Evolutionary conservation across 2,329 filamentous ascomycete genomes (phyloP), one percentile per base, ranked within the genome.

Genomic region (Pleoardoris graminearum): DNA sequence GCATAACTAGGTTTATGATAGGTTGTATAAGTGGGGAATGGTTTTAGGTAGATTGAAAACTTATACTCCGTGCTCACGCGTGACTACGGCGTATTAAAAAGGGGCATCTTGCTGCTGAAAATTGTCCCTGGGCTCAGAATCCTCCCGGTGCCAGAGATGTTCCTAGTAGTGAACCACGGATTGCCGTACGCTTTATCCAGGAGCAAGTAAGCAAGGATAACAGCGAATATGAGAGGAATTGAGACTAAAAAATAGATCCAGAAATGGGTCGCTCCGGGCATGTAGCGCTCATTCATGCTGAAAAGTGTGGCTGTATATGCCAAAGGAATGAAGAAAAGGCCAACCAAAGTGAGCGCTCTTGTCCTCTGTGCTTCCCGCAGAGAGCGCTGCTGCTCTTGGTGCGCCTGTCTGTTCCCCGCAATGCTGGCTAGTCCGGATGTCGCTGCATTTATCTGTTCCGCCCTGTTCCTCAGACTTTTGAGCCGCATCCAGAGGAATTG

Each of bases 251-350:
- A 48, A 22, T 48, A 48, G 6, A 48, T 41, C 46, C 46, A 48
- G 22, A 48, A 48, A 3, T 27, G 12, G 4, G 19, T 2, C 33
- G 19, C 35, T 5, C 46, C 36, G 22, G 46, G 46, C 36, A 29
- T 30, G 23, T 29, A 48, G 12, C 25, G 7, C 6, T 48, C 46
- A 14, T 41, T 14, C 46, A 48, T 48, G 22, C 46, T 48, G 35
- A 48, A 48, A 12, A 48, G 22, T 3, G 19, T 39, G 10, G 46
- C 17, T 30, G 36, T 48, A 30, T 48, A 48, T 21, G 46, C 36
- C 35, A 48, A 16, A 11, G 46, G 46, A n/a, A 48, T 30, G n/a
- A 48, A 48, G 14, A 48, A 4, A 3, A 48, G 33, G 14, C n/a
- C 46, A 10, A 48, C 10, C 11, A 48, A 17, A 21, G 17, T 48